Evolutionary conservation across 2,329 filamentous ascomycete genomes (phyloP).

Genomic region (Aureobasidium leucospermi): DNA sequence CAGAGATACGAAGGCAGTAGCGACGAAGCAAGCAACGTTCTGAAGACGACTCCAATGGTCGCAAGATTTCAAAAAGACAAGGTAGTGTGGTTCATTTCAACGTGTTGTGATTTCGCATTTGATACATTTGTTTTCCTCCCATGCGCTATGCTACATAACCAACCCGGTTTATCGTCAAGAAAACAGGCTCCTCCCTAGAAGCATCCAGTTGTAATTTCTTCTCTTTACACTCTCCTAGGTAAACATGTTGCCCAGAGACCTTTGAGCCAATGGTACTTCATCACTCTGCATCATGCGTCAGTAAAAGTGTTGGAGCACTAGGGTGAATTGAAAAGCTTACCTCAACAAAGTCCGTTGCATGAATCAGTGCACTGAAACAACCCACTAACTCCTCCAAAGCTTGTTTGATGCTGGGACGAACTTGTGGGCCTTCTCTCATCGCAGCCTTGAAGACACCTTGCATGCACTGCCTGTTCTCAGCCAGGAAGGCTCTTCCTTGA

Average conservation of each 20-base stretch:
- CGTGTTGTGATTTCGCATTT: background rate
- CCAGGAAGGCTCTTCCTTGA: slow-evolving; percentile 72
- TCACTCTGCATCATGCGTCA: background rate
- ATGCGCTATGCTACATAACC: slow-evolving; percentile 5
- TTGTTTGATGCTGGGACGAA: slow-evolving; percentile 35
- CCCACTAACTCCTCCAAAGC: slow-evolving; percentile 73
- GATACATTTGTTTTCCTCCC: background rate
- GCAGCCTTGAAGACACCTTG: slow-evolving; percentile 72
- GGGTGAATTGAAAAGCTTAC: slow-evolving; percentile 45
- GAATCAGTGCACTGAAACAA: slow-evolving; percentile 74
- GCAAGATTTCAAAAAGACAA: too few species aligned
- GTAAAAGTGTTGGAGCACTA: background rate
- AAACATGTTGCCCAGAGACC: slow-evolving; percentile 10
- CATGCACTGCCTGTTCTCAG: slow-evolving; percentile 74
- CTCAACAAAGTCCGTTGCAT: slow-evolving; percentile 77
- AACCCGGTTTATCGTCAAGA: background rate
- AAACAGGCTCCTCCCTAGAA: background rate
- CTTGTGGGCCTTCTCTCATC: slow-evolving; percentile 50
- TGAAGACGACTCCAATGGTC: too few species aligned
- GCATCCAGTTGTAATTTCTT: background rate
- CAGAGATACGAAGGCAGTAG: background rate
- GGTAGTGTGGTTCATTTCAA: background rate
- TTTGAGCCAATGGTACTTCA: background rate
- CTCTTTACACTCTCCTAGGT: background rate
- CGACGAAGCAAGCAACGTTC: too few species aligned